phyloP scores from a whole-genome alignment of 2,329 filamentous ascomycete genomes.

The Nannizziopsis barbatae region DNA sequence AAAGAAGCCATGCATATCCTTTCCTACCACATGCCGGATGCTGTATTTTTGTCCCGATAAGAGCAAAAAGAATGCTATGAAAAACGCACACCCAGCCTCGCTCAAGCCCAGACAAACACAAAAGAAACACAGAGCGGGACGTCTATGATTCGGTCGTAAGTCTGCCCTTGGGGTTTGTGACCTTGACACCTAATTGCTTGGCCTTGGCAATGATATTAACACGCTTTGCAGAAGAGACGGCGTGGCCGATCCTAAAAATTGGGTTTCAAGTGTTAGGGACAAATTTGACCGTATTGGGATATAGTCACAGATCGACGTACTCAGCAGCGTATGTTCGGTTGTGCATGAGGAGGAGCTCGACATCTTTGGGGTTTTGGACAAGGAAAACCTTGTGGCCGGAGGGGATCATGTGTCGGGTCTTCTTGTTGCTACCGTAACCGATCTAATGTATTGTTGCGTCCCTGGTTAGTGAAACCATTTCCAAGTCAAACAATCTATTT shows the following conservation, averaged over 20 bases:
- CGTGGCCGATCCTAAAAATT: slow-evolving; percentile 72
- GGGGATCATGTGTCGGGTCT: slow-evolving; percentile 97
- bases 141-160: slow-evolving; percentile 70
- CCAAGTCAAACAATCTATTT: background rate
- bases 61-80: slow-evolving; percentile 13
- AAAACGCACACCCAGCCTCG: slow-evolving; percentile 12
- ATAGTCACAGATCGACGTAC: slow-evolving; percentile 53
- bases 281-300: slow-evolving; percentile 10
- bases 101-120: slow-evolving; percentile 6
- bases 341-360: slow-evolving; percentile 99
- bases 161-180: slow-evolving; percentile 98
- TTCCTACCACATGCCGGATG: slow-evolving; percentile 7
- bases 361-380: slow-evolving; percentile 90
- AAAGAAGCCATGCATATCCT: slow-evolving; percentile 1
- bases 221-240: slow-evolving; percentile 96
- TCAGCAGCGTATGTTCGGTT: slow-evolving; percentile 98
- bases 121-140: slow-evolving; percentile 10
- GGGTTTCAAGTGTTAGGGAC: slow-evolving; percentile 27
- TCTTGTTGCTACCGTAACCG: slow-evolving; percentile 98
- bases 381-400: slow-evolving; percentile 99
- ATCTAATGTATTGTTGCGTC: slow-evolving; percentile 50
- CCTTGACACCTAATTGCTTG: slow-evolving; percentile 98
- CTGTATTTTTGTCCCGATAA: slow-evolving; percentile 9
- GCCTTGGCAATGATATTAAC: slow-evolving; percentile 95
- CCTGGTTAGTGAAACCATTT: background rate